Evolutionary conservation across 345 rosid genomes (phyloP), one percentile per base, ranked within the genome.

Genomic region (Reutealis trisperma): DNA sequence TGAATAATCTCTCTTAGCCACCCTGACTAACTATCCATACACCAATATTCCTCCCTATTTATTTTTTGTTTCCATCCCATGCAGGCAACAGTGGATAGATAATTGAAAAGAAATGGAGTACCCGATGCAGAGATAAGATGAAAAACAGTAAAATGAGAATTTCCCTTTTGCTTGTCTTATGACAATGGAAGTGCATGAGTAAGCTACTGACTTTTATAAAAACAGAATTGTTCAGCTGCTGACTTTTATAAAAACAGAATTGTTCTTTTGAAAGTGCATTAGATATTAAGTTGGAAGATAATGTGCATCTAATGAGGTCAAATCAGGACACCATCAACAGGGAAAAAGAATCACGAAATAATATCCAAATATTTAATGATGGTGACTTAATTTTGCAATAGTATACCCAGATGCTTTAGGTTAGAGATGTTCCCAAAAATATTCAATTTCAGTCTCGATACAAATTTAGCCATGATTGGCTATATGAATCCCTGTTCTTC

Each of bases 1-100:
- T 59, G 51, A 69, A 77, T 25, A 71, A 44, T 51, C 61, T 75
- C 64, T 69, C 69, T 78, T 62, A 72, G 76, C 62, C 49, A 72
- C 57, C 61, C 54, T 59, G 12, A 22, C 11, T 24, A 47, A 45
- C 45, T 16, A 71, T 54, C 18, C 49, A 62, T 73, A 58, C 15
- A 73, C 44, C 12, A 37, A 65, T n/a, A 62, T 51, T 70, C 52
- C 55, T n/a, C 25, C 63, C 60, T 16, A 77, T 51, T 37, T 9
- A 61, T 19, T 15, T 24, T 9, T 62, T 70, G 51, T 22, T 37
- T 60, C 41, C 74, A 63, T 44, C 16, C 16, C 71, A 25, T 63
- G 30, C 13, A 2, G 49, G 30, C 22, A 30, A 63, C 41, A 52
- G 64, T 22, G 49, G 63, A 30, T 14, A 66, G 19, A 44, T 61